Evolutionary conservation across 129 eudicot species (phyloP).

Genomic region (Pseudognaphalium luteoalbum): DNA sequence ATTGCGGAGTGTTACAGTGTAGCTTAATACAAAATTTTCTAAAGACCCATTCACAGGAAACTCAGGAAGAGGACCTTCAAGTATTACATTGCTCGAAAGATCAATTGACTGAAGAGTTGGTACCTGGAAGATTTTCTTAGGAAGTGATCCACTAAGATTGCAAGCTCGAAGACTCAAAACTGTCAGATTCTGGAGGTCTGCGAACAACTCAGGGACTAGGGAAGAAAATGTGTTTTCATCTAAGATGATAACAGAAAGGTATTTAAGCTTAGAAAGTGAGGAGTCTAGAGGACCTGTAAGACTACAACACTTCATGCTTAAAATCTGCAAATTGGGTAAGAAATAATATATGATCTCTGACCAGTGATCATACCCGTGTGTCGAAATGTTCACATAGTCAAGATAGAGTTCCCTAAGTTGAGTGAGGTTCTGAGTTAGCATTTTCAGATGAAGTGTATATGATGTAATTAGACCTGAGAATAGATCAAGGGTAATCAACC

Average conservation of each 20-base stretch:
- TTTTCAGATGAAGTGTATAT: background rate
- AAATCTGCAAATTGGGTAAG: background rate
- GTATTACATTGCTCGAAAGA: conserved; percentile 24
- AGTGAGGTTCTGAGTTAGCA: background rate
- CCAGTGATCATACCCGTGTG: background rate
- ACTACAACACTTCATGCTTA: background rate
- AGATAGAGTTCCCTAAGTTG: background rate
- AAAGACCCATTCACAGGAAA: background rate
- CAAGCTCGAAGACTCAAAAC: conserved; percentile 23
- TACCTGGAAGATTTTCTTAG: conserved; percentile 31
- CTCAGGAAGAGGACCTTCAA: conserved; percentile 32
- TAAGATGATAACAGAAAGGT: conserved; percentile 29
- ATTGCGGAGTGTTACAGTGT: too few relatives aligned
- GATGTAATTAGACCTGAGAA: background rate
- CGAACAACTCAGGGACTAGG: conserved; percentile 28
- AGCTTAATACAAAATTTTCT: too few relatives aligned
- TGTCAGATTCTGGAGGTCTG: conserved; percentile 21
- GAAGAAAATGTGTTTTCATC: conserved; percentile 24
- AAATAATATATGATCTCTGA: background rate
- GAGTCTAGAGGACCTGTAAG: background rate
- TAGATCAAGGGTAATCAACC: background rate
- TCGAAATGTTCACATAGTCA: background rate
- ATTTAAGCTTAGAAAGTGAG: conserved; percentile 23
- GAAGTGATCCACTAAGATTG: conserved; percentile 31
- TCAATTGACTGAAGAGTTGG: conserved; percentile 30